Evolutionary conservation across 1,284 basidiomycete species (phyloP).

Genomic region (Schizophyllum amplum): DNA sequence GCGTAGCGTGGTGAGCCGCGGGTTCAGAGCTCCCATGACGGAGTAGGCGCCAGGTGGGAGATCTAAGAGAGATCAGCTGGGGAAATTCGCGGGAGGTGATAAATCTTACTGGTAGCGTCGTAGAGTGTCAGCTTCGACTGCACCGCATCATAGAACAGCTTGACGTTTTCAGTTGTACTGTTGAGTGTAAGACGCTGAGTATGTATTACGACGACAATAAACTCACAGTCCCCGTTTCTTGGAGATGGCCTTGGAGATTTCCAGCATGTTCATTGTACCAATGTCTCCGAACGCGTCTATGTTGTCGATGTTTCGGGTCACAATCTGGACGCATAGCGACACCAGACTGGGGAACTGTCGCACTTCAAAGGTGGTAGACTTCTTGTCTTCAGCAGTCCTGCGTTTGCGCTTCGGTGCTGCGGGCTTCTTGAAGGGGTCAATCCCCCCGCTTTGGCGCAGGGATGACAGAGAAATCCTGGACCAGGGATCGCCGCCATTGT

Average conservation of each 20-base stretch:
- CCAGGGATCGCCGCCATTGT: constrained; percentile 65
- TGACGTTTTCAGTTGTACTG: constrained; percentile 70
- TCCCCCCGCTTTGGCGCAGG: constrained; percentile 66
- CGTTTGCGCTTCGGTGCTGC: constrained; percentile 55
- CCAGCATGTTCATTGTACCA: constrained; percentile 72
- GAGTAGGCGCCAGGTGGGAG: constrained; percentile 60
- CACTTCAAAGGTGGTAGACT: constrained; percentile 68
- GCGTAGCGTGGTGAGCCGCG: constrained; percentile 67
- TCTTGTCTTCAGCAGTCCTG: constrained; percentile 24
- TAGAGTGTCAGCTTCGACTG: constrained; percentile 73
- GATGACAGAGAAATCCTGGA: constrained; percentile 73
- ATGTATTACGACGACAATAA: background rate
- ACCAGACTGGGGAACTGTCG: constrained; percentile 63
- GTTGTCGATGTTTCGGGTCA: constrained; percentile 82
- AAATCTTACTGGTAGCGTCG: constrained; percentile 79
- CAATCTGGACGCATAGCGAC: constrained; percentile 77
- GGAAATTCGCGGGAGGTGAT: constrained; percentile 1
- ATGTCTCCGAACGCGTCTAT: constrained; percentile 89
- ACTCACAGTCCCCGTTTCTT: constrained; percentile 82
- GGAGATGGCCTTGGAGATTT: constrained; percentile 78
- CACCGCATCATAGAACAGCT: constrained; percentile 74
- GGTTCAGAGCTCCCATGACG: constrained; percentile 71
- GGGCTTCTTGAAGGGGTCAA: constrained; percentile 80
- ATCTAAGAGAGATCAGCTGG: constrained; percentile 33
- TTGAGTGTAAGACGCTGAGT: background rate